These are phyloP conservation scores for Monosporozyma solicola DNA, from an alignment of 805 yeast genomes.

Conservation along the genomic window DNA sequence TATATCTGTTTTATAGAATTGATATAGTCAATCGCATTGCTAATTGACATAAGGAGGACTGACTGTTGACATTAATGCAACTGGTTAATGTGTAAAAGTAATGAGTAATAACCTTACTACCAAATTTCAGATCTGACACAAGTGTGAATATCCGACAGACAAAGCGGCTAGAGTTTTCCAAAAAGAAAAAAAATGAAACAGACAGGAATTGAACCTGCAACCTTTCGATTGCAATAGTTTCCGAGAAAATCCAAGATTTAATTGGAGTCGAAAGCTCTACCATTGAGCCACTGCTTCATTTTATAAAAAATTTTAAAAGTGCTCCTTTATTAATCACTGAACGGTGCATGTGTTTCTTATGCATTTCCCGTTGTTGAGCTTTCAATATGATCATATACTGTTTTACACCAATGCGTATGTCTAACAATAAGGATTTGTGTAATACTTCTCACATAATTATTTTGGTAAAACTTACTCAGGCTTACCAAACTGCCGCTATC, in stretches of 20 bases:
- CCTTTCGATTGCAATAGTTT: conserved; percentile 44
- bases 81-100: not conserved
- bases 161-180: too few relatives aligned
- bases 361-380: too few relatives aligned
- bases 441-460: too few relatives aligned
- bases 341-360: not conserved
- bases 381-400: too few relatives aligned
- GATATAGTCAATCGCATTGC: not conserved
- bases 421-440: too few relatives aligned
- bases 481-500: too few relatives aligned
- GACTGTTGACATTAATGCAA: not conserved
- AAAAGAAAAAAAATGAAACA: conserved; percentile 38
- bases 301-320: not conserved
- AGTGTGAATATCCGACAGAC: too few relatives aligned
- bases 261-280: conserved; percentile 64
- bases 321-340: not conserved
- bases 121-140: too few relatives aligned
- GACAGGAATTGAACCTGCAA: conserved; percentile 73
- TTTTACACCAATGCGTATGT: too few relatives aligned
- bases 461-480: too few relatives aligned
- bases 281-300: conserved; percentile 60
- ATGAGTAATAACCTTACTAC: too few relatives aligned
- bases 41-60: not conserved
- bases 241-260: conserved; percentile 24
- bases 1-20: not conserved